Base-by-base conservation (phyloP, 352 stramenopile genomes). In the Pelagophyceae sp. region DNA sequence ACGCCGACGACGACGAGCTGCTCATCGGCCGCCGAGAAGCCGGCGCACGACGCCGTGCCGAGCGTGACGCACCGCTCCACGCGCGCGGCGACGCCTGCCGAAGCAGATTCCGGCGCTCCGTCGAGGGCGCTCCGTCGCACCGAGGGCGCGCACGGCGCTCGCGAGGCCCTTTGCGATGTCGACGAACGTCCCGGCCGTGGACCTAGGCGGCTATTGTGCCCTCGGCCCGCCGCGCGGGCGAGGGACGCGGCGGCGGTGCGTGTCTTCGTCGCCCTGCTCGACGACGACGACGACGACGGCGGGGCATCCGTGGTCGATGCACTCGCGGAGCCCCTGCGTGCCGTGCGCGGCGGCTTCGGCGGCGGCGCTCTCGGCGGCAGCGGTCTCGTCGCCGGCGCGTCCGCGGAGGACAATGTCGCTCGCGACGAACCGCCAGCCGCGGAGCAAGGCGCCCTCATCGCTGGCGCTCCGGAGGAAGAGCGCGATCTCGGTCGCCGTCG, bases 221-320 rank as follows among this genome's bases (percentile, higher is more conserved):
- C n/a, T n/a, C n/a, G n/a, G n/a, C n/a, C n/a, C n/a, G n/a, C n/a
- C n/a, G n/a, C n/a, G n/a, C n/a, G n/a, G n/a, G n/a, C n/a, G n/a
- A n/a, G n/a, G n/a, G n/a, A n/a, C n/a, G n/a, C n/a, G n/a, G n/a
- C n/a, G n/a, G n/a, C n/a, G n/a, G n/a, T n/a, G n/a, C n/a, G 67
- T 74, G 35, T 58, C 38, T 1, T 6, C 6, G 17, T 2, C 33
- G 35, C 67, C 67, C 38, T 74, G 67, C 35, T 74, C 17, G 67
- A 40, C 17, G 35, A 58, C 23, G 67, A 74, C 67, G 67, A 74
- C 67, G 67, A 35, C 67, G 23, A 74, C 31, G 2, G 6, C 35
- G 23, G 67, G 67, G n/a, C 67, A 74, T 1, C 2, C 3, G 25
- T 54, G 23, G 27, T n/a, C 61, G n/a, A n/a, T n/a, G 33, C 61